phyloP scores from a whole-genome alignment of 1,139 yeast species.

The Spencermartinsiella ligniputridi region DNA sequence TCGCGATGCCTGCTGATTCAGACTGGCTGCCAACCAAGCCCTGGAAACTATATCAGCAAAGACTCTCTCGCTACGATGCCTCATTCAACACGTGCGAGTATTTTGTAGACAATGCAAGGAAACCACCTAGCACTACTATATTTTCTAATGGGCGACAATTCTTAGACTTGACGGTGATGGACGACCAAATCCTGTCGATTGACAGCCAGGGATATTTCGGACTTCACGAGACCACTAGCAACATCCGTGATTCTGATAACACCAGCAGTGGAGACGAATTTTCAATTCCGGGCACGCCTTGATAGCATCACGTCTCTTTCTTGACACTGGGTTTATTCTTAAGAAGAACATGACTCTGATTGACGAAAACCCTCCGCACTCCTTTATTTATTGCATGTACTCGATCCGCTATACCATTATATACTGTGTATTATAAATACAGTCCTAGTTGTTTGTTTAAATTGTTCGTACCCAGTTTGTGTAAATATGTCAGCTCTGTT shows the following conservation, averaged over 20 bases:
- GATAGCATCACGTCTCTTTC: too few species aligned
- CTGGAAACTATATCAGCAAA: conserved; percentile 31
- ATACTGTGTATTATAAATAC: too few species aligned
- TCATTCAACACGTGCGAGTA: conserved; percentile 26
- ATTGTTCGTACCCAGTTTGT: too few species aligned
- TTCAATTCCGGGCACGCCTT: neutral
- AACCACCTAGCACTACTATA: conserved; percentile 25
- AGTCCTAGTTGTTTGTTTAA: too few species aligned
- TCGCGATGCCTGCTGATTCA: conserved; percentile 7
- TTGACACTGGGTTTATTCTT: neutral
- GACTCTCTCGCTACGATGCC: conserved; percentile 28
- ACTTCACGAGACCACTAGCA: conserved; percentile 19
- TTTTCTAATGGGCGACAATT: conserved; percentile 32
- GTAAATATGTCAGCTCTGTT: too few species aligned
- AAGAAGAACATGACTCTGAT: too few species aligned
- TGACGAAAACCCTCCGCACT: too few species aligned
- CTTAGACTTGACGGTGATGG: conserved; percentile 21
- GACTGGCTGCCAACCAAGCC: conserved; percentile 30
- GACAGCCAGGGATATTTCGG: conserved; percentile 31
- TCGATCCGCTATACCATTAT: too few species aligned
- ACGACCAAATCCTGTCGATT: conserved; percentile 20
- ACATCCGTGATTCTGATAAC: neutral
- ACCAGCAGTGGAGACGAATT: neutral
- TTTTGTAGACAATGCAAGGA: conserved; percentile 22
- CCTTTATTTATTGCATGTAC: too few species aligned